Evolutionary conservation across 129 eudicot genomes (phyloP).

Genomic region (Scalesia atractyloides): DNA sequence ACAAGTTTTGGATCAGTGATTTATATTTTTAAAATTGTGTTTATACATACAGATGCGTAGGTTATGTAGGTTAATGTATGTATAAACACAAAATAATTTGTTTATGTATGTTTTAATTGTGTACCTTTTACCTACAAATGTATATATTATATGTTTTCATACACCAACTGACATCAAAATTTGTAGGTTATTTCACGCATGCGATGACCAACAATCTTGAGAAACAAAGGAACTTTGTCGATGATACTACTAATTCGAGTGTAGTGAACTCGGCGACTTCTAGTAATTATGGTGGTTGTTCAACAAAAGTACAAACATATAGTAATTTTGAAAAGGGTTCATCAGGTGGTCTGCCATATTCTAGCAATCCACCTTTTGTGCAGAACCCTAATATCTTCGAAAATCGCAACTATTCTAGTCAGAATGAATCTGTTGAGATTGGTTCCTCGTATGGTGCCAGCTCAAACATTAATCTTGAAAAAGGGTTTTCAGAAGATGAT

Average conservation of each 20-base stretch:
- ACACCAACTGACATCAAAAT: neutral
- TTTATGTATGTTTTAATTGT: too few relatives aligned
- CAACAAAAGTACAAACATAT: neutral
- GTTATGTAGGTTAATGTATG: too few relatives aligned
- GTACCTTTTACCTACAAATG: too few relatives aligned
- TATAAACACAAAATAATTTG: too few relatives aligned
- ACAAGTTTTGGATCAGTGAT: too few relatives aligned
- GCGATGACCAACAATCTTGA: slow-evolving; percentile 4
- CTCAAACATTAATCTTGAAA: slow-evolving; percentile 13
- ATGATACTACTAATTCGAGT: slow-evolving; percentile 7
- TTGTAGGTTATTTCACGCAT: slow-evolving; percentile 28
- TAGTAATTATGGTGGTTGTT: neutral
- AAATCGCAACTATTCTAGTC: neutral
- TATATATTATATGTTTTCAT: neutral
- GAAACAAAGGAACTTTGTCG: slow-evolving; percentile 13
- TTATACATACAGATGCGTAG: too few relatives aligned
- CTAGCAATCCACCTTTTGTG: neutral
- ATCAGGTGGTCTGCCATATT: slow-evolving; percentile 7
- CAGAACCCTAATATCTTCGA: slow-evolving; percentile 2
- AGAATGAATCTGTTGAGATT: neutral
- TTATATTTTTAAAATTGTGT: too few relatives aligned
- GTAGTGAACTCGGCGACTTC: neutral
- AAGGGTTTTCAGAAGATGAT: slow-evolving; percentile 24
- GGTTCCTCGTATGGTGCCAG: neutral
- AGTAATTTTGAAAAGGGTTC: slow-evolving; percentile 6